phyloP scores from a whole-genome alignment of 208 protist species.

The Acanthamoeba sp. region DNA sequence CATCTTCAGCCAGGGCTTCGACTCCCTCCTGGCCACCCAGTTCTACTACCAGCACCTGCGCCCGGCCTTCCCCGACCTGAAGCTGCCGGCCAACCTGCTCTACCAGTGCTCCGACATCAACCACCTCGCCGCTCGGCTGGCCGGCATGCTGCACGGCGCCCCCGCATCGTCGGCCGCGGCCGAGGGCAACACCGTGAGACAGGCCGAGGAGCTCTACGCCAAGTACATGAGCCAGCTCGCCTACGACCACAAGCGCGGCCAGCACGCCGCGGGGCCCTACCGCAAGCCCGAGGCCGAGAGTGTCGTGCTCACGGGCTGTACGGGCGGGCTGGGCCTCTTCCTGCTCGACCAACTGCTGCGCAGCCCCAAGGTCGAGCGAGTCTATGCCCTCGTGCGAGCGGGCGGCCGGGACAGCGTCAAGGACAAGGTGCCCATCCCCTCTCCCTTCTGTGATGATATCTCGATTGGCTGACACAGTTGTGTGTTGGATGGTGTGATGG shows the following conservation, averaged over 20 bases:
- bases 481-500: too few species aligned
- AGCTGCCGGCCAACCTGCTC: conserved; percentile 27
- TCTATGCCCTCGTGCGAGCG: background rate
- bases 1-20: conserved; percentile 39
- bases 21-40: conserved; percentile 18
- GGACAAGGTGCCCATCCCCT: background rate
- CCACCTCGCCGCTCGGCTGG: background rate
- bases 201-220: background rate
- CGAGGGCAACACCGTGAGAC: background rate
- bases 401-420: background rate
- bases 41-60: conserved; percentile 19
- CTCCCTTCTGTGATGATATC: background rate
- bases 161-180: background rate
- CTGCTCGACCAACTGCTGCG: background rate
- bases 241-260: background rate
- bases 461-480: background rate
- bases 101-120: conserved; percentile 8
- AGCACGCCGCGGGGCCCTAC: background rate
- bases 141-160: background rate
- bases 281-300: background rate
- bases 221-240: background rate
- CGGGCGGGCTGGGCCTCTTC: conserved; percentile 28
- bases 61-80: background rate
- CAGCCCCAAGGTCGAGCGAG: background rate
- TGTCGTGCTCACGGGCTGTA: background rate